Evolutionary conservation across 78 protist genomes (phyloP), one percentile per base, ranked within the genome.

Genomic region (Dictyostelium brefeldianum): DNA sequence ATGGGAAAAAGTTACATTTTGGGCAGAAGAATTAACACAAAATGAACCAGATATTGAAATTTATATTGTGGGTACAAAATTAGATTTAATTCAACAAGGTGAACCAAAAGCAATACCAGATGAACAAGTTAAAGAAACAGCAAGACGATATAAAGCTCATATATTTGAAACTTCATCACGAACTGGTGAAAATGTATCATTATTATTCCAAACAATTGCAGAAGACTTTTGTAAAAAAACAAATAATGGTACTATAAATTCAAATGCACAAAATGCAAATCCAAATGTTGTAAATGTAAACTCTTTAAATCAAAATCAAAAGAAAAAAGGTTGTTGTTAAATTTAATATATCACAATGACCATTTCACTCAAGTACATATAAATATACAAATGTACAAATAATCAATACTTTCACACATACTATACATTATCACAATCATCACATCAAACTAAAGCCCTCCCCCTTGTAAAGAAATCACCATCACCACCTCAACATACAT

Each of bases 1-100:
- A 57, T 75, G 79, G 78, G 92, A 84, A 31, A 84, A 84, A 48
- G 92, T 84, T 47, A 84, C 27, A 36, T 84, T 84, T 75, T 84
- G 92, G 92, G 54, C 67, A 27, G 92, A 84, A 20, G 92, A 84
- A 48, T 29, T 84, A 47, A 84, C 81, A 8, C 74, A 43, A 17
- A 84, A 74, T 27, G 92, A 84, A 84, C 92, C 92, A 74, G 80
- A 84, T 47, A 84, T 84, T 10, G 92, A 84, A 51, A 84, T 84
- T 57, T 84, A 84, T 62, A 84, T 84, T 50, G 82, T 84, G 3
- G 92, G 92, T 25, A 84, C 70, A 11, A 84, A 84, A 62, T 84
- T 84, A 64, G 92, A 84, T 75, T 51, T 84, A 25, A 75, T 84
- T 41, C 36, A 59, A 57, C 73, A 84, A 5, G 82, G 82, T 25